Evolutionary conservation across 2,329 filamentous ascomycete genomes (phyloP), one percentile per base, ranked within the genome.

Genomic region (Neocucurbitaria cava): DNA sequence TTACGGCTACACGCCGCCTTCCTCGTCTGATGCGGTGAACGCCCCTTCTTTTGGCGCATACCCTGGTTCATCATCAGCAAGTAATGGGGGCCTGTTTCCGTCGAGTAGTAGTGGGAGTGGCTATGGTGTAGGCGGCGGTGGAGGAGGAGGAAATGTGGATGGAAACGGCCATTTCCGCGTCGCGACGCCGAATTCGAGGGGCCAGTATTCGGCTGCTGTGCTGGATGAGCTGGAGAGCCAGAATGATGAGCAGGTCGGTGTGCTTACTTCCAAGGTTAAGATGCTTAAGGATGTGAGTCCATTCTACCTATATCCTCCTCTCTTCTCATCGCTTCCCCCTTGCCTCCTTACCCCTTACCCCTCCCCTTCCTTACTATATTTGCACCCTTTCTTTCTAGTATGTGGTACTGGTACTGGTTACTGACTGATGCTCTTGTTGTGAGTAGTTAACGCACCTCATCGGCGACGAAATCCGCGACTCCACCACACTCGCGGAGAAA

Each of bases 221-320:
- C 84, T 99, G 48, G 92, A 91, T 73, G 92, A 96, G 78, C 84
- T 99, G 56, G 95, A 99, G 81, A 94, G 90, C 70, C 95, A 99
- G 79, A 98, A 98, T 73, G 93, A 97, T 66, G 83, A 87, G 54
- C 89, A 97, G 68, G 88, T 97, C 10, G 89, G 92, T 58, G 92
- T 92, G n/a, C 93, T 97, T 71, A 84, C 91, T 64, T 90, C 90
- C 63, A 97, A 96, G 78, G 94, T 98, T 56, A 87, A 85, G 80
- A 87, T 92, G 80, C 75, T 98, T 67, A 98, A 97, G 78, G 87
- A 92, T 78, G 92, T n/a, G n/a, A n/a, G n/a, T n/a, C n/a, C n/a
- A n/a, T n/a, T n/a, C n/a, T n/a, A n/a, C n/a, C n/a, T n/a, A n/a
- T n/a, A n/a, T n/a, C n/a, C n/a, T n/a, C n/a, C n/a, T n/a, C n/a